A percentile compares a stretch with the other conserved stretches of the same genome.
Conservation (phyloP, 2,329 filamentous ascomycete genomes). For the Arthroderma uncinatum region DNA sequence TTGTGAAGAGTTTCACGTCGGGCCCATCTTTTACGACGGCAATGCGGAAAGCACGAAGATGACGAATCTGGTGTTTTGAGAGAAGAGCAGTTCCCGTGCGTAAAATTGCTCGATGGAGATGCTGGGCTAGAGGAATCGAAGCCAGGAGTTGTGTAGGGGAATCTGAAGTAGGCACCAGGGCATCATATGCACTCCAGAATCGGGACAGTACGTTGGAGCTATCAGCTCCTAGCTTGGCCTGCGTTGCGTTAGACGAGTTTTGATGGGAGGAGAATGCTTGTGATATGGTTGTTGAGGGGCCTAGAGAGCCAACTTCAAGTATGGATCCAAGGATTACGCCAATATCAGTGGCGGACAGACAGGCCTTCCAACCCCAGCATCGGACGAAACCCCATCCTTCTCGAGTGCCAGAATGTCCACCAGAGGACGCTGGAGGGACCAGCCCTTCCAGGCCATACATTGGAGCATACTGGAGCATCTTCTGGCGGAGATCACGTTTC, state of each 20-base stretch:
- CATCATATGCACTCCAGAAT: slow-evolving; percentile 51
- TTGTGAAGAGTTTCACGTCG: slow-evolving; percentile 81
- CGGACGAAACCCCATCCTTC: slow-evolving; percentile 96
- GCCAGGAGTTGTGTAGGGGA: slow-evolving; percentile 51
- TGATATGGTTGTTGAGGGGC: slow-evolving; percentile 20
- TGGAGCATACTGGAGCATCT: slow-evolving; percentile 81
- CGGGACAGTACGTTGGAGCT: slow-evolving; percentile 32
- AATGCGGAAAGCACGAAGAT: slow-evolving; percentile 85
- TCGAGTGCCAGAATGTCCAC: slow-evolving; percentile 59
- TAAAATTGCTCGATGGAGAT: slow-evolving; percentile 83
- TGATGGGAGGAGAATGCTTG: slow-evolving; percentile 10
- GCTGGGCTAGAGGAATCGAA: slow-evolving; percentile 70
- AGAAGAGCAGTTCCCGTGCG: slow-evolving; percentile 84
- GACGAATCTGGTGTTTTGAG: slow-evolving; percentile 86
- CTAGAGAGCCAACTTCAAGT: slow-evolving; percentile 64
- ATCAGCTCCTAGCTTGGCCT: slow-evolving; percentile 18
- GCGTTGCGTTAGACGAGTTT: slow-evolving; percentile 14
- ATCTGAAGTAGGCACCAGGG: slow-evolving; percentile 38
- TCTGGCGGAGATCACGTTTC: slow-evolving; percentile 73
- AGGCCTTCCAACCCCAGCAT: slow-evolving; percentile 96
- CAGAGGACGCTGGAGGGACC: slow-evolving; percentile 66
- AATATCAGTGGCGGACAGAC: slow-evolving; percentile 83
- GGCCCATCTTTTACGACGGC: slow-evolving; percentile 92
- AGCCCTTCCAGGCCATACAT: slow-evolving; percentile 90
- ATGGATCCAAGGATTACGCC: slow-evolving; percentile 87